Base-by-base conservation (phyloP, 1,284 basidiomycete species). In the Sporisorium reilianum region DNA sequence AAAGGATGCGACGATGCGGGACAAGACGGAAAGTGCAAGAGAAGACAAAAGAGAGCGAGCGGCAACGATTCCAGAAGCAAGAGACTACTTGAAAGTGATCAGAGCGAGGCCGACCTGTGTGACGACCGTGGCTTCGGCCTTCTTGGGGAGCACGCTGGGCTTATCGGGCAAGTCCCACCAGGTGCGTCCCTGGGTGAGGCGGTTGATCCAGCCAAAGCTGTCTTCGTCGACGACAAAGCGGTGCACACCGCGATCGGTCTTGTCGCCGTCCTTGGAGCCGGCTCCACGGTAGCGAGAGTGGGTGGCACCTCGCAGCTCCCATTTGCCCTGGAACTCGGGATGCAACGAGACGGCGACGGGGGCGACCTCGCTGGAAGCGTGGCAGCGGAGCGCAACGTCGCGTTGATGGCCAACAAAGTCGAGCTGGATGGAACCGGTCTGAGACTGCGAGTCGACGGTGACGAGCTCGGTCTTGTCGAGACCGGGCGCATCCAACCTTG, bases 201-300 rank as follows among this genome's bases (percentile, higher is more conserved):
- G 66, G 11, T 65, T 62, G 57, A 75, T 70, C 72, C 72, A 75
- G 40, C 72, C 72, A 41, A 64, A 70, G 57, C 50, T 70, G 51
- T 75, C 72, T 36, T 66, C 57, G 38, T 75, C 72, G 2, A 75
- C 41, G 22, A 57, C 64, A 26, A 75, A 75, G 50, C 62, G 66
- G 28, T 52, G 55, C 0, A 49, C 32, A 26, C 67, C 64, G 10
- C 67, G 55, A 28, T 60, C 45, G 26, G 26, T 41, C 49, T 61
- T 44, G 20, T 36, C 53, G 30, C 64, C 64, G 14, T 75, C 72
- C 40, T 54, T 50, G 1, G 56, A 30, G 7, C 67, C 67, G 12
- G 56, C 8, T n/a, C 72, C 72, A 11, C 67, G 63, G 41, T 63
- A 60, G 49, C 64, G 63, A 34, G 72, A 75, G 25, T 70, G 67